phyloP scores from a whole-genome alignment of 2,329 filamentous ascomycete genomes.

The Colletotrichum scovillei region DNA sequence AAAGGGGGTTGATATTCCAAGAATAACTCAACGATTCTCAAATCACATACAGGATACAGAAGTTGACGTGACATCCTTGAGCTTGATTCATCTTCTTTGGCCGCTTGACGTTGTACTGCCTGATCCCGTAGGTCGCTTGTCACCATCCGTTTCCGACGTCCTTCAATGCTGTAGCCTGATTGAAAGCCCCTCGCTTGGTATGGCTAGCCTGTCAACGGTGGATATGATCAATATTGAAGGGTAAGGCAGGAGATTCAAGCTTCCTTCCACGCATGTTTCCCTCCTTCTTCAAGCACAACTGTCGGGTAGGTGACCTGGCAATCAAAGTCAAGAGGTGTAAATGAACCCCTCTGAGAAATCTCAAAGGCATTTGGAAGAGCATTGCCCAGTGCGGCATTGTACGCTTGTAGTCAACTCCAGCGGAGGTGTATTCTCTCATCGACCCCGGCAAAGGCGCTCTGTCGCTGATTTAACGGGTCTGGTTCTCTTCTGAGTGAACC shows the following conservation, averaged over 20 bases:
- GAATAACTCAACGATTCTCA: background rate
- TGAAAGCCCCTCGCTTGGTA: background rate
- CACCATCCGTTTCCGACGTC: background rate
- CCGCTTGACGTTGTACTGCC: background rate
- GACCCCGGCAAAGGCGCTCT: background rate
- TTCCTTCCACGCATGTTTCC: background rate
- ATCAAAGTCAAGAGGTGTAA: too few species aligned
- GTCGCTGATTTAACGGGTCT: background rate
- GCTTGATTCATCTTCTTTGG: background rate
- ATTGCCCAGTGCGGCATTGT: background rate
- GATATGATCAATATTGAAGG: too few species aligned
- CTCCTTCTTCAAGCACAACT: too few species aligned
- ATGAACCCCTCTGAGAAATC: background rate
- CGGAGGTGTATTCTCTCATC: background rate
- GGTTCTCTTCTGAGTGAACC: background rate
- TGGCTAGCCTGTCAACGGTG: background rate
- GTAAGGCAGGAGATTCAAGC: background rate
- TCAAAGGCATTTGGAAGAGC: background rate
- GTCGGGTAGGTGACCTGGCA: too few species aligned
- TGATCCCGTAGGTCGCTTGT: background rate
- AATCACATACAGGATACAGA: background rate
- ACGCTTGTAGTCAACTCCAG: background rate
- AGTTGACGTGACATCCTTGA: background rate
- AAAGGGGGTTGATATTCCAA: background rate
- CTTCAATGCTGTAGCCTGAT: background rate